Conservation (phyloP, 2,329 filamentous ascomycete genomes). For the Fusarium continuum region DNA sequence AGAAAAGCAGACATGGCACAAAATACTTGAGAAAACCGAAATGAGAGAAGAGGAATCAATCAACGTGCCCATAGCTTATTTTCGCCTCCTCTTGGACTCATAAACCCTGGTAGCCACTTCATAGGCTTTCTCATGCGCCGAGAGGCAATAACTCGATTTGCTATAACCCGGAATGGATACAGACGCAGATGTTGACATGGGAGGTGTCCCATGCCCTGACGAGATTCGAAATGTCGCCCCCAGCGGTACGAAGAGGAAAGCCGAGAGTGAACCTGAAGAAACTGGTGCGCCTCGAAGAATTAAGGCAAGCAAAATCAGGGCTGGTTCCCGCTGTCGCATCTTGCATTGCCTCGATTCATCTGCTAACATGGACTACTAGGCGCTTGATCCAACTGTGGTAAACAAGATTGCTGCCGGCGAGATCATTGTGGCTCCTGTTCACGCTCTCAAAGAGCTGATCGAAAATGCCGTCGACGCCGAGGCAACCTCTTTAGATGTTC, state of each 20-base stretch:
- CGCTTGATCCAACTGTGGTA: slow-evolving; percentile 89
- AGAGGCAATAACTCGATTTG: not conserved
- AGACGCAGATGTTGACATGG: slow-evolving; percentile 45
- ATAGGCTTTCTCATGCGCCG: slow-evolving; percentile 2
- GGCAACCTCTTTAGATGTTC: slow-evolving; percentile 86
- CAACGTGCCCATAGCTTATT: slow-evolving; percentile 1
- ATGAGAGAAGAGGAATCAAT: slow-evolving; percentile 31
- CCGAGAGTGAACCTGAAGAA: slow-evolving; percentile 50
- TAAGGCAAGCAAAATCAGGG: slow-evolving; percentile 50
- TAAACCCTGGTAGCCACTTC: not conserved
- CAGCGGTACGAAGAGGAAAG: slow-evolving; percentile 61
- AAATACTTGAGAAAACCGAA: slow-evolving; percentile 3
- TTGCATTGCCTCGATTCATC: not conserved
- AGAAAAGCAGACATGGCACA: slow-evolving; percentile 15
- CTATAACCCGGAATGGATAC: slow-evolving; percentile 52
- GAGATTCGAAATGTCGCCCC: slow-evolving; percentile 8
- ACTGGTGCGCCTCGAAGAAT: slow-evolving; percentile 58
- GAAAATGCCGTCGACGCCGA: slow-evolving; percentile 99
- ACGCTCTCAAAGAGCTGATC: slow-evolving; percentile 94
- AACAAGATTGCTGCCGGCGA: slow-evolving; percentile 99
- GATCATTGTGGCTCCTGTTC: slow-evolving; percentile 96
- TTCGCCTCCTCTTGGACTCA: not conserved
- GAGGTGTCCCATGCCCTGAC: not conserved
- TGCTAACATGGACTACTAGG: slow-evolving; percentile 57
- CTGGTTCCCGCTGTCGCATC: slow-evolving; percentile 3